phyloP scores from a whole-genome alignment of 78 protist genomes.

The Dictyostelium discoideum region dicty_2.7 NC_007090.3:1497501-1498000 shows the following conservation, averaged over 20 bases:
- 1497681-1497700: constrained; percentile 23
- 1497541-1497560: constrained; percentile 84
- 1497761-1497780: background rate
- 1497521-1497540: constrained; percentile 73
- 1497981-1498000: constrained; percentile 3
- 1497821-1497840: constrained; percentile 33
- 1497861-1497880: background rate
- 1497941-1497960: constrained; percentile 25
- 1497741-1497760: constrained; percentile 69
- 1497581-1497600: constrained; percentile 14
- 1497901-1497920: constrained; percentile 73
- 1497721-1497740: constrained; percentile 68
- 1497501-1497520: constrained; percentile 53
- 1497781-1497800: constrained; percentile 62
- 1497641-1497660: constrained; percentile 73
- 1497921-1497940: constrained; percentile 40
- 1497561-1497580: constrained; percentile 75
- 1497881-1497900: constrained; percentile 32
- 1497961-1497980: too few relatives aligned
- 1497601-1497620: constrained; percentile 80
- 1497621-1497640: constrained; percentile 84
- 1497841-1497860: constrained; percentile 4
- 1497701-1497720: constrained; percentile 45
- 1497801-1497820: constrained; percentile 80
- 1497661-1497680: constrained; percentile 52